Conservation (phyloP, 1,139 yeast genomes). For the Pichia sp. region DNA sequence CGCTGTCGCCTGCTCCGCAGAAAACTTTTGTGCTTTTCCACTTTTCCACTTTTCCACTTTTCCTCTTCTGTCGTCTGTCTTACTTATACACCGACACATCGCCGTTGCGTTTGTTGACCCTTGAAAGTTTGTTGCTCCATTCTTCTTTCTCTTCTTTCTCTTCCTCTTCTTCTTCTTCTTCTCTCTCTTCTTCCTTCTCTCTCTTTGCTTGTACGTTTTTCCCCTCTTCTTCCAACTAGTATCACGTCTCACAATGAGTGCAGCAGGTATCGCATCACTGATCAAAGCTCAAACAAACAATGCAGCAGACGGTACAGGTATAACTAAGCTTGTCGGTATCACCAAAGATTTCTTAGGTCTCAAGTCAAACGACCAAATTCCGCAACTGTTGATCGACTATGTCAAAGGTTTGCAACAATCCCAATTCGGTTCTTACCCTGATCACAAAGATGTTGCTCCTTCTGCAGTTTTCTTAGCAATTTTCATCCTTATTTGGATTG, state of each 20-base stretch:
- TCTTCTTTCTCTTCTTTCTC: background rate
- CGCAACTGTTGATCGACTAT: slow-evolving; percentile 32
- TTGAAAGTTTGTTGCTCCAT: no score
- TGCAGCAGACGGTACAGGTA: slow-evolving; percentile 50
- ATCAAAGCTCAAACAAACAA: slow-evolving; percentile 28
- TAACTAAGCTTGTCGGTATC: slow-evolving; percentile 28
- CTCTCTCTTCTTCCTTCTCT: background rate
- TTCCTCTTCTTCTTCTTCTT: background rate
- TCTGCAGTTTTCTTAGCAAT: slow-evolving; percentile 50
- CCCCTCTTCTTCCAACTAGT: background rate
- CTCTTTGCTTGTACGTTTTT: background rate
- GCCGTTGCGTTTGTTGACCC: no score
- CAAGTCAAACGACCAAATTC: slow-evolving; percentile 28
- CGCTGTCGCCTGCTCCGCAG: no score
- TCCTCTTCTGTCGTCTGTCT: no score
- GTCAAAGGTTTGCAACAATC: slow-evolving; percentile 39
- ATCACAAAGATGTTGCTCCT: slow-evolving; percentile 51
- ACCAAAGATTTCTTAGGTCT: slow-evolving; percentile 25
- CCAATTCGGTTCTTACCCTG: slow-evolving; percentile 64
- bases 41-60: no score
- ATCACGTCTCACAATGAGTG: slow-evolving; percentile 10
- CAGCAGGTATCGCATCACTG: slow-evolving; percentile 17
- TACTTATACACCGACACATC: no score
- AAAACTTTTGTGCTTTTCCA: no score
- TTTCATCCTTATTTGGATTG: slow-evolving; percentile 41